Conservation (phyloP, 1,284 basidiomycete species). For the Bjerkandera adusta region DNA sequence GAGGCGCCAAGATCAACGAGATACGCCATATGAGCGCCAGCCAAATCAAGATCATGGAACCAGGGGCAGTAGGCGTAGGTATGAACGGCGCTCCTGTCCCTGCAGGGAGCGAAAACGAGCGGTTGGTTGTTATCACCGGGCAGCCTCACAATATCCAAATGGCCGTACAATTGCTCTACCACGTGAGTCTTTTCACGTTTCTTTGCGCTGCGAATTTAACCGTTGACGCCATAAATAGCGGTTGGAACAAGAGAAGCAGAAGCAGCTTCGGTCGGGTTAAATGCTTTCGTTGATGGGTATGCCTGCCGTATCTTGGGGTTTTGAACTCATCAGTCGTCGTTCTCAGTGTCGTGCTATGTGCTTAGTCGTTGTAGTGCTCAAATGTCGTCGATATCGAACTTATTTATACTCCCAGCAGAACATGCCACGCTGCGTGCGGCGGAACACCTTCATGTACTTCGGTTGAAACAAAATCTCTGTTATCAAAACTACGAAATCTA, state of each 20-base stretch:
- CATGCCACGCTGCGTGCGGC: no score
- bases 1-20: conserved; percentile 98
- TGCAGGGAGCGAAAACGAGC: conserved; percentile 65
- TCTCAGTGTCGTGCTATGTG: no score
- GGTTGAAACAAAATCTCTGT: no score
- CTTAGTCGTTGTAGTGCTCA: no score
- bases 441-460: no score
- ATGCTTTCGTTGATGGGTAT: no score
- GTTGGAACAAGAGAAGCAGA: conserved; percentile 86
- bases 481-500: no score
- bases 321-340: no score
- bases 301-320: no score
- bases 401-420: no score
- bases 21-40: conserved; percentile 93
- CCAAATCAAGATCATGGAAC: conserved; percentile 99
- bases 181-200: conserved; percentile 49
- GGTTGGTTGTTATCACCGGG: conserved; percentile 93
- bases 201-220: conserved; percentile 6
- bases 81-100: conserved; percentile 68
- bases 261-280: conserved; percentile 59
- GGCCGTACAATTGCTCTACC: conserved; percentile 92
- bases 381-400: no score
- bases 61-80: conserved; percentile 73
- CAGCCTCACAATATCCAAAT: conserved; percentile 94
- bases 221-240: conserved; percentile 46